Evolutionary conservation across 1,139 yeast species (phyloP).

Genomic region (Kurtzmaniella natalensis): DNA sequence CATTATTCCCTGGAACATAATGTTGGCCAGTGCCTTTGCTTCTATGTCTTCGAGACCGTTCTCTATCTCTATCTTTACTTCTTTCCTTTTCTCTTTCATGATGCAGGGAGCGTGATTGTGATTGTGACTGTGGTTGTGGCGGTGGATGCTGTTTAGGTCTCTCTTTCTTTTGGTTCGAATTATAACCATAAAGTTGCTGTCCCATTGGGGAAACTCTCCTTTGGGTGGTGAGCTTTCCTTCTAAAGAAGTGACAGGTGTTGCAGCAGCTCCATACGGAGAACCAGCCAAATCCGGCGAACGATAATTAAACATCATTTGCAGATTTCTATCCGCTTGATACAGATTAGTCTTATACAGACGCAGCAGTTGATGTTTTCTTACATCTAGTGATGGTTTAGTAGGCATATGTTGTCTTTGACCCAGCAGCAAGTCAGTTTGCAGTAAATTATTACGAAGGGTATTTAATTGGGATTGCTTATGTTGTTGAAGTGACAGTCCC

Average conservation of each 20-base stretch:
- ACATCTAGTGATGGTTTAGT: neutral
- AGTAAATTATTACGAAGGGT: conserved; percentile 1
- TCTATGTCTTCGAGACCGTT: conserved; percentile 4
- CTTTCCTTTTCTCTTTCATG: too few relatives aligned
- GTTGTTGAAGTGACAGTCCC: conserved; percentile 4
- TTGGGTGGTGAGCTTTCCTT: conserved; percentile 2
- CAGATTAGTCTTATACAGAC: conserved; percentile 4
- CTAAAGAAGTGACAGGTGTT: conserved; percentile 1
- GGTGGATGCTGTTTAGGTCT: conserved; percentile 5
- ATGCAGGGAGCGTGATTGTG: too few relatives aligned
- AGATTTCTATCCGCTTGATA: conserved; percentile 9
- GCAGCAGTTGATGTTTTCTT: conserved; percentile 4
- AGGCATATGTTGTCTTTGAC: neutral
- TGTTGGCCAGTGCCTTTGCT: too few relatives aligned
- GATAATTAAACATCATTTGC: conserved; percentile 30
- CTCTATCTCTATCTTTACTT: too few relatives aligned
- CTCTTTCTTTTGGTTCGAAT: neutral
- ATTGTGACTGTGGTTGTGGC: conserved; percentile 8
- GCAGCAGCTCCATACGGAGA: conserved; percentile 16
- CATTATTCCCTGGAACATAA: too few relatives aligned
- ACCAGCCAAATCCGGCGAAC: conserved; percentile 17
- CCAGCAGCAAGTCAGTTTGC: neutral
- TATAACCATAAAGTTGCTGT: conserved; percentile 10
- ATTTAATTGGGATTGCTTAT: conserved; percentile 1
- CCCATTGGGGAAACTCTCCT: conserved; percentile 8